Conservation (phyloP, 225 moss, liverwort and hornwort species). For the Pseudisothecium myosuroides region DNA sequence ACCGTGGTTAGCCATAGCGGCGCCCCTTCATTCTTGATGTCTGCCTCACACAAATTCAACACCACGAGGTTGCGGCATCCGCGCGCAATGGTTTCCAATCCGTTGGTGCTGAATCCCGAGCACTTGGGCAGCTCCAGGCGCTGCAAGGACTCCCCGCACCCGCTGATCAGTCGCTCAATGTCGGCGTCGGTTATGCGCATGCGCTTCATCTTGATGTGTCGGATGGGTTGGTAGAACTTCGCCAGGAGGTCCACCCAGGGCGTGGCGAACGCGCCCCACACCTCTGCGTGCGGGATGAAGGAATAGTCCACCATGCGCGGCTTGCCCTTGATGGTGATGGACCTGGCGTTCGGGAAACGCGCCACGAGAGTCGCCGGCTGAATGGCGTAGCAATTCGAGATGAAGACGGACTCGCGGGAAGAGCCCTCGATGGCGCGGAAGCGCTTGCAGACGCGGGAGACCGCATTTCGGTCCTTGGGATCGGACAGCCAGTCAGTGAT, state of each 20-base stretch:
- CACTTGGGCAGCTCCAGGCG: conserved; percentile 44
- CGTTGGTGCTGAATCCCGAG: conserved; percentile 31
- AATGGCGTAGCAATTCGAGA: conserved; percentile 55
- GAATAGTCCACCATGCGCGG: conserved; percentile 46
- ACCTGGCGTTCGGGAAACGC: conserved; percentile 42
- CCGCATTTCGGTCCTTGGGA: conserved; percentile 32
- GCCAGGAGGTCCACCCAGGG: conserved; percentile 40
- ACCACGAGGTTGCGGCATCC: conserved; percentile 14
- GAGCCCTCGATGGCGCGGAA: conserved; percentile 23
- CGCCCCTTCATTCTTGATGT: background rate
- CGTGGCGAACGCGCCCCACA: conserved; percentile 44
- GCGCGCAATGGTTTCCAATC: conserved; percentile 22
- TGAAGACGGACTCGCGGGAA: conserved; percentile 11
- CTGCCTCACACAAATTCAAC: conserved; percentile 30
- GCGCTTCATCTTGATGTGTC: conserved; percentile 43
- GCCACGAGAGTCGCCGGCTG: conserved; percentile 10
- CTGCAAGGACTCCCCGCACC: conserved; percentile 19
- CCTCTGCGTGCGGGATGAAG: conserved; percentile 27
- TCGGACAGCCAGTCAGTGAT: conserved; percentile 5
- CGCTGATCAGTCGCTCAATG: conserved; percentile 11
- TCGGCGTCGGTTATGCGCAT: conserved; percentile 27
- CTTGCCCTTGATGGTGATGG: conserved; percentile 48
- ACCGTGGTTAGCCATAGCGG: conserved; percentile 26
- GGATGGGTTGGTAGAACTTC: conserved; percentile 3
- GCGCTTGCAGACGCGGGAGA: conserved; percentile 30